Evolutionary conservation across 306 rosid genomes (phyloP).

Genomic region (Lathyrus sativus): DNA sequence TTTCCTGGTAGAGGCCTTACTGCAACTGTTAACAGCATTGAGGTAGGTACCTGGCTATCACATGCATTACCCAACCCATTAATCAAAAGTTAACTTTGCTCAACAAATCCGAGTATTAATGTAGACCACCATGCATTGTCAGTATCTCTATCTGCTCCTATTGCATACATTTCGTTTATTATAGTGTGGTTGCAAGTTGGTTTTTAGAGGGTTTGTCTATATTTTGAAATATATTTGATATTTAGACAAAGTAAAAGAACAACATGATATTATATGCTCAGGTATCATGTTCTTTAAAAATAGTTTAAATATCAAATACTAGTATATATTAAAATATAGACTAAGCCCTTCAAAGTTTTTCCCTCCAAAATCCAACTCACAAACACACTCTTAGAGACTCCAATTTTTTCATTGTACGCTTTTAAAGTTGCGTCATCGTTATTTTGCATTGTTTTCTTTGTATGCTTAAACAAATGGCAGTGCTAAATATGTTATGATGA

Average conservation of each 20-base stretch:
- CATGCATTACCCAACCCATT: neutral
- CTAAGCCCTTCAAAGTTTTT: too few relatives aligned
- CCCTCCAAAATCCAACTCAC: too few relatives aligned
- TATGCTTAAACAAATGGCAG: slow-evolving; percentile 18
- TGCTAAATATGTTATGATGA: slow-evolving; percentile 5
- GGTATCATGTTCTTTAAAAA: too few relatives aligned
- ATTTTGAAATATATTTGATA: too few relatives aligned
- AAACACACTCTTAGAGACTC: neutral
- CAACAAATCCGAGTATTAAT: slow-evolving; percentile 25
- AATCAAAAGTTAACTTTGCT: slow-evolving; percentile 26
- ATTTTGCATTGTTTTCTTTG: slow-evolving; percentile 3
- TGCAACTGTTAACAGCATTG: slow-evolving; percentile 76
- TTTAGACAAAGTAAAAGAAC: too few relatives aligned
- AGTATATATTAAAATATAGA: too few relatives aligned
- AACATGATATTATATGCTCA: too few relatives aligned
- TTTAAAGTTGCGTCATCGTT: slow-evolving; percentile 8
- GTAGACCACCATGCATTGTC: slow-evolving; percentile 12
- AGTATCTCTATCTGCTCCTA: slow-evolving; percentile 35
- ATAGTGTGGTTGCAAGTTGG: too few relatives aligned
- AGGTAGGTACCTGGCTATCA: slow-evolving; percentile 69
- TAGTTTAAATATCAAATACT: too few relatives aligned
- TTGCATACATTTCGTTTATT: slow-evolving; percentile 14
- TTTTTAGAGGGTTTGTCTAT: too few relatives aligned
- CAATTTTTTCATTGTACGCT: slow-evolving; percentile 5
- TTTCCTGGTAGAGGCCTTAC: slow-evolving; percentile 94